Evolutionary conservation across 805 yeast genomes (phyloP), one percentile per base, ranked within the genome.

Genomic region (Zygotorulaspora florentina): DNA sequence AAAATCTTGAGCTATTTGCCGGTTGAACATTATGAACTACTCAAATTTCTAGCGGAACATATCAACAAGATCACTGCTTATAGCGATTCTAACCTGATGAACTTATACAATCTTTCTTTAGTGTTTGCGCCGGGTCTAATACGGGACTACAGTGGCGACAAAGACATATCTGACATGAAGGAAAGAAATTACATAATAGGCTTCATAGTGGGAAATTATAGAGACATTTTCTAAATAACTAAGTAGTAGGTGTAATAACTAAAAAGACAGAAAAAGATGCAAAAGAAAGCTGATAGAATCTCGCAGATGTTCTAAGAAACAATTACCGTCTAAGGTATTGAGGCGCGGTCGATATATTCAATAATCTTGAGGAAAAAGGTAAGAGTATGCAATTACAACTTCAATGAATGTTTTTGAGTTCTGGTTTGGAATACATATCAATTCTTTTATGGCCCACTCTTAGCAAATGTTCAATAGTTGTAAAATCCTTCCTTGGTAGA

Each of bases 51-150:
- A 33, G 70, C 85, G 40, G 68, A 68, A 37, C 99, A 93, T 70
- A 70, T 93, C 53, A 66, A 72, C 38, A 66, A 70, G 45, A 83
- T 93, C 27, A 77, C 80, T 33, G 63, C 69, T 23, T 71, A 74
- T 60, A 72, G 79, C 37, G 65, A 64, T 10, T 60, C 66, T 36
- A 93, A 90, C 62, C 75, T 90, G 63, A 93, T 93, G 99, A 86
- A 77, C 35, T 71, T 77, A 55, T 81, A 81, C 64, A 89, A 93
- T 58, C 67, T 93, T 43, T 83, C 96, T 0, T 87, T 93, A 36
- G 96, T 91, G 7, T 93, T 93, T 72, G 96, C 96, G 1, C 98
- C 99, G 3, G 88, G 96, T 7, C 68, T 93, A 36, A 83, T 89
- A 0, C 75, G 96, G 39, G 96, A 88, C 57, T 69, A 74, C 48